Conservation (phyloP, 2,329 filamentous ascomycete species). For the Diplodia seriata region DNA sequence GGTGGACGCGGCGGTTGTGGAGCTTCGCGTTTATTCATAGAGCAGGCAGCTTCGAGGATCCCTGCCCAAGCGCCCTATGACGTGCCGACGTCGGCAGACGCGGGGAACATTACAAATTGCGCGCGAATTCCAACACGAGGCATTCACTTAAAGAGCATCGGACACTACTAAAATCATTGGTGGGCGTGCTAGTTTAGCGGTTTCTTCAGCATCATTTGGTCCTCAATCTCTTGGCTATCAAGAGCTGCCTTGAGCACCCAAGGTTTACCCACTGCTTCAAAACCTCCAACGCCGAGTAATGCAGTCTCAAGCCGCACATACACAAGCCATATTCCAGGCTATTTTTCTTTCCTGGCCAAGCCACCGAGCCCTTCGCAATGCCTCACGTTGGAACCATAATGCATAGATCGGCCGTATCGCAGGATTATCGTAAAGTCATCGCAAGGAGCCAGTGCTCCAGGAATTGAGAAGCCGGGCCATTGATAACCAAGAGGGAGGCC, state of each 20-base stretch:
- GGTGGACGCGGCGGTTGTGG: constrained; percentile 12
- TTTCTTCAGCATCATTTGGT: background rate
- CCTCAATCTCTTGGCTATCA: constrained; percentile 12
- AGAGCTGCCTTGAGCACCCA: background rate
- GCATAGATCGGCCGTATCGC: background rate
- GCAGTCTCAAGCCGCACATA: background rate
- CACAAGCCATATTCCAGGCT: constrained; percentile 20
- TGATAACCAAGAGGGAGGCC: background rate
- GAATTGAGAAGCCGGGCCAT: background rate
- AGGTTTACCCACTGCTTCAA: background rate
- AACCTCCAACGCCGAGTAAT: constrained; percentile 2
- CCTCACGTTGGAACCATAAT: background rate
- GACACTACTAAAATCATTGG: background rate
- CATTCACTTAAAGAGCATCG: background rate
- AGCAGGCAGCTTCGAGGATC: constrained; percentile 15
- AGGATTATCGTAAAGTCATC: background rate
- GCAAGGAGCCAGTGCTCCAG: too few species aligned
- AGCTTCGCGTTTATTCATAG: constrained; percentile 15
- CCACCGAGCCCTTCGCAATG: too few species aligned
- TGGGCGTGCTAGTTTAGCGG: background rate
- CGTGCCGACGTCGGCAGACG: constrained; percentile 15
- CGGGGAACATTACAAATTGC: constrained; percentile 13
- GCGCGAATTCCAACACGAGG: background rate
- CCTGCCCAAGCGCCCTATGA: constrained; percentile 28
- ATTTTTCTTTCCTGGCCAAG: background rate